These are phyloP conservation scores for Acacia melanoxylon DNA, from an alignment of 306 rosid genomes.

Conservation along the genomic window DNA sequence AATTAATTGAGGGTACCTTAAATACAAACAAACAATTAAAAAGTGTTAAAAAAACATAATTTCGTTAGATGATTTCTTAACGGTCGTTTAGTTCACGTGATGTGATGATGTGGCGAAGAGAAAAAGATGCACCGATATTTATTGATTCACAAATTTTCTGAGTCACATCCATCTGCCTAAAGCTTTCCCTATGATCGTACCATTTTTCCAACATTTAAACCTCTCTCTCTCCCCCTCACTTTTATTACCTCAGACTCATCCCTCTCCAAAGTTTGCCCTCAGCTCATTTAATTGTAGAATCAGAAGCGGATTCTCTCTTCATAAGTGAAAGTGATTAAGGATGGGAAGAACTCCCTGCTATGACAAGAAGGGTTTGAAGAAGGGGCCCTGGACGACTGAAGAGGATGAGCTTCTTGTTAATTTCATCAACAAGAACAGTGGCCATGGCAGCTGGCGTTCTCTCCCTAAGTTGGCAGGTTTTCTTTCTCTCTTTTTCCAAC, in stretches of 20 bases:
- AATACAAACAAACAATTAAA: too few relatives aligned
- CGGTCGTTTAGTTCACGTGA: too few relatives aligned
- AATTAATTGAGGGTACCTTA: too few relatives aligned
- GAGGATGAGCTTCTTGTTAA: slow-evolving; percentile 83
- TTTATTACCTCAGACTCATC: slow-evolving; percentile 26
- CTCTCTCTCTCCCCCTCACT: background rate
- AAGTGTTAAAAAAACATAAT: too few relatives aligned
- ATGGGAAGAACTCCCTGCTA: slow-evolving; percentile 96
- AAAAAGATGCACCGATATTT: background rate
- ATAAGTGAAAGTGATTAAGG: background rate
- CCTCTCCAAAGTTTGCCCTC: slow-evolving; percentile 5
- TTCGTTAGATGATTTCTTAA: too few relatives aligned
- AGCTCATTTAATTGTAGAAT: background rate
- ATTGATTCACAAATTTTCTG: background rate
- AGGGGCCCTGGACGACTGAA: slow-evolving; percentile 93
- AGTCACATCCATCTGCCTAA: background rate
- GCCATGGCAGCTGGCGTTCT: slow-evolving; percentile 98
- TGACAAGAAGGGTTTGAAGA: slow-evolving; percentile 86
- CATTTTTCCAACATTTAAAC: slow-evolving; percentile 31
- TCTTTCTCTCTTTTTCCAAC: background rate
- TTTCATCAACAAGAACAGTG: slow-evolving; percentile 77
- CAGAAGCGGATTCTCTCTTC: slow-evolving; percentile 18
- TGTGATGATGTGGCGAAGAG: too few relatives aligned
- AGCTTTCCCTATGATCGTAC: slow-evolving; percentile 3
- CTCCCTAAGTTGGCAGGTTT: slow-evolving; percentile 98